Evolutionary conservation across 768 basidiomycete species (phyloP), one percentile per base, ranked within the genome.

Genomic region (Lentinula detonsa): DNA sequence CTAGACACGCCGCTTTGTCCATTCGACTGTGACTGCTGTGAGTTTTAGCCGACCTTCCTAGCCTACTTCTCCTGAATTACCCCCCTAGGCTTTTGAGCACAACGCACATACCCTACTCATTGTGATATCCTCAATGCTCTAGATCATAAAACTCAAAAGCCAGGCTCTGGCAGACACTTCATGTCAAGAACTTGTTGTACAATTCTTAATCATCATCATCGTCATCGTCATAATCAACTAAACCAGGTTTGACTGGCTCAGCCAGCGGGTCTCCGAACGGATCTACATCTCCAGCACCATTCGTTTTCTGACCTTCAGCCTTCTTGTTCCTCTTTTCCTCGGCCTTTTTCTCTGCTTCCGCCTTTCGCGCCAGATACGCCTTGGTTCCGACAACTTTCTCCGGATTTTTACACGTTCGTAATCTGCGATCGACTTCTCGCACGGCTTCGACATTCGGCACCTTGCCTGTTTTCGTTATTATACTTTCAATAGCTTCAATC

Each of bases 321-420:
- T 88, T 90, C 66, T 81, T 82, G 48, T 71, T 80, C 60, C 91
- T 78, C 71, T 90, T 93, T 62, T 82, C 83, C 63, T 84, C 84
- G 1, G 86, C 87, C 67, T 80, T 82, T 58, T 76, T 82, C 66
- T 91, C 90, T 60, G 86, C 85, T 65, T 85, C 87, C n/a, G 79
- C 84, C 65, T 84, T 86, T 70, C 85, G 86, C 21, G 84, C 82
- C 28, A 87, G 71, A 71, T 89, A 94, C 2, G 91, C 89, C 62
- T 85, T 87, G 63, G 87, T 96, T n/a, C 94, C 95, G 11, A 87
- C 85, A 5, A 96, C 87, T 72, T 95, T 97, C 73, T 96, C 95
- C 4, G 97, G 97, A 68, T 99, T 98, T 71, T 94, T 92, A 78
- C 96, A 98, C 40, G 89, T 68, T 68, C 85, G 88, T 50, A 99